phyloP scores from a whole-genome alignment of 345 rosid species.

The Melastoma malabathricum region DNA sequence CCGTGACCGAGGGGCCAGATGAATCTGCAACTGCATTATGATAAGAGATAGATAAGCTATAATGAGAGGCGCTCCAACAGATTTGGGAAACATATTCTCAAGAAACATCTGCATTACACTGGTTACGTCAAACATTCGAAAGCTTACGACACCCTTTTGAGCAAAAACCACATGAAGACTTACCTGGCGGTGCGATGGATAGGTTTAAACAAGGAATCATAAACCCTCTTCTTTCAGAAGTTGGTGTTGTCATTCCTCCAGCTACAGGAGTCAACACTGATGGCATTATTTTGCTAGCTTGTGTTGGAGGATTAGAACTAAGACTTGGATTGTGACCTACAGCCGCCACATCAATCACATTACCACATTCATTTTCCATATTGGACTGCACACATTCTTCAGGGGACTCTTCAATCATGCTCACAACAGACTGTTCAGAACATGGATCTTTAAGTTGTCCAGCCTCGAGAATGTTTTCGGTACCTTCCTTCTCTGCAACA shows the following conservation, averaged over 20 bases:
- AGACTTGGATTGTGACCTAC: too few relatives aligned
- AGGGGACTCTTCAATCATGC: too few relatives aligned
- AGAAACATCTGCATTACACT: slow-evolving; percentile 2
- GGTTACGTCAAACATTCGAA: too few relatives aligned
- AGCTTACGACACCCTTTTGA: too few relatives aligned
- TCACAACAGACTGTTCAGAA: too few relatives aligned
- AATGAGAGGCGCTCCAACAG: not conserved
- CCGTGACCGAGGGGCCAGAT: slow-evolving; percentile 7
- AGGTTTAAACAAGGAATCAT: slow-evolving; percentile 10
- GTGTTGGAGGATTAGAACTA: too few relatives aligned
- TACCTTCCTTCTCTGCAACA: slow-evolving; percentile 1
- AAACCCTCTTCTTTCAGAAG: slow-evolving; percentile 3
- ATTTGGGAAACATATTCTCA: not conserved
- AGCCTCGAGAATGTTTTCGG: slow-evolving; percentile 3
- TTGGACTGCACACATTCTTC: too few relatives aligned
- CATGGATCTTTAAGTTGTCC: slow-evolving; percentile 1
- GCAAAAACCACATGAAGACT: slow-evolving; percentile 3
- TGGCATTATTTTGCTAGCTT: too few relatives aligned
- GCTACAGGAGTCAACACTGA: slow-evolving; percentile 7
- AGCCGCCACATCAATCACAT: too few relatives aligned
- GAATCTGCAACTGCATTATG: slow-evolving; percentile 11
- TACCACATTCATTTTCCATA: too few relatives aligned
- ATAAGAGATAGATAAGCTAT: too few relatives aligned
- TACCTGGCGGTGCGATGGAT: slow-evolving; percentile 25
- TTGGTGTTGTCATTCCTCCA: slow-evolving; percentile 9